phyloP scores from a whole-genome alignment of 129 eudicot species.

The Arctium lappa region DNA sequence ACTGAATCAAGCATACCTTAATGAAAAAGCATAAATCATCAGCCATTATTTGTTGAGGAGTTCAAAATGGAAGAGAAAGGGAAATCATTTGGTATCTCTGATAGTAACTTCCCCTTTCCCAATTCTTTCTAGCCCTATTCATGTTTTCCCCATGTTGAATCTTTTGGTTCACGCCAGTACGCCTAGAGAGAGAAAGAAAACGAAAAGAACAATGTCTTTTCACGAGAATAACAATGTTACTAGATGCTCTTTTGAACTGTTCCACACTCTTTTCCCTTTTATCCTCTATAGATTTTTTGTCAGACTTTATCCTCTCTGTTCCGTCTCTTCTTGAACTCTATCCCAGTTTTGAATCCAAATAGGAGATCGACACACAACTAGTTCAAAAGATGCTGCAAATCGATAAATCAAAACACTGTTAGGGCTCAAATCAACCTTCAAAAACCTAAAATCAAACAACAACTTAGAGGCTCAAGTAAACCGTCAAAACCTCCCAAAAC shows the following conservation, averaged over 20 bases:
- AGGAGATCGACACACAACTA: neutral
- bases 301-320: neutral
- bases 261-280: constrained; percentile 21
- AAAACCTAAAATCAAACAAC: constrained; percentile 19
- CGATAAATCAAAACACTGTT: neutral
- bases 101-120: constrained; percentile 33
- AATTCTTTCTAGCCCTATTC: constrained; percentile 43
- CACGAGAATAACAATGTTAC: constrained; percentile 27
- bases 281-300: constrained; percentile 19
- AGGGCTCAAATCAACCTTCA: constrained; percentile 14
- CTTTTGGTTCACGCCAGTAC: constrained; percentile 20
- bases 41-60: constrained; percentile 37
- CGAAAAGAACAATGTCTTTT: constrained; percentile 27
- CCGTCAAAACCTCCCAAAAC: constrained; percentile 11
- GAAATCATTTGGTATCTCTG: constrained; percentile 16
- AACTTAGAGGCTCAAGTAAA: neutral
- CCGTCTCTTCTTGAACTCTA: neutral
- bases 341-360: neutral
- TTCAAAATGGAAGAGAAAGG: constrained; percentile 28
- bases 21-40: constrained; percentile 44
- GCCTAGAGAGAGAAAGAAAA: constrained; percentile 20
- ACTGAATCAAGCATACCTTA: constrained; percentile 48
- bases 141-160: constrained; percentile 28
- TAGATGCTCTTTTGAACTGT: constrained; percentile 16
- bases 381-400: constrained; percentile 10